Conservation (phyloP, 1,284 basidiomycete species). For the Ustilago tritici region DNA sequence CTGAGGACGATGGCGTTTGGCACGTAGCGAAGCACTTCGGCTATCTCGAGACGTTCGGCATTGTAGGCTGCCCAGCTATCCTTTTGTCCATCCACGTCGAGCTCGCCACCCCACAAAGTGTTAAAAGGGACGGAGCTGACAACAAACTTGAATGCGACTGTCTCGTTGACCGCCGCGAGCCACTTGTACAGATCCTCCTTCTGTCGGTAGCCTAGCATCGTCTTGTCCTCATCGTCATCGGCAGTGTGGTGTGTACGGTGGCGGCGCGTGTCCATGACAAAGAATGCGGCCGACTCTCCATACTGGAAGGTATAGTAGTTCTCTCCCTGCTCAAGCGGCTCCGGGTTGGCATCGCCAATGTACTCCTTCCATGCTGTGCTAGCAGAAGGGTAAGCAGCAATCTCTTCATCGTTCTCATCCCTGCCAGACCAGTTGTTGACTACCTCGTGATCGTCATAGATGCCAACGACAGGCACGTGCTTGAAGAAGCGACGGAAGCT, state of each 20-base stretch:
- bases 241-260: slow-evolving; percentile 74
- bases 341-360: slow-evolving; percentile 78
- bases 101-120: slow-evolving; percentile 77
- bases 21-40: slow-evolving; percentile 72
- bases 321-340: slow-evolving; percentile 72
- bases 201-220: slow-evolving; percentile 81
- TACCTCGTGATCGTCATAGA: slow-evolving; percentile 69
- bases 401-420: slow-evolving; percentile 74
- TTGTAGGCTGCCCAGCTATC: slow-evolving; percentile 80
- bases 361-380: slow-evolving; percentile 78
- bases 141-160: slow-evolving; percentile 84
- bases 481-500: slow-evolving; percentile 66
- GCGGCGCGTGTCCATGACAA: slow-evolving; percentile 81
- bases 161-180: slow-evolving; percentile 77
- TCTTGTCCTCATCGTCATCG: slow-evolving; percentile 72
- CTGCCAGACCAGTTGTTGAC: slow-evolving; percentile 71
- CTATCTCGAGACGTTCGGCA: slow-evolving; percentile 73
- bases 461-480: slow-evolving; percentile 64
- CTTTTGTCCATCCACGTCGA: slow-evolving; percentile 74
- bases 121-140: slow-evolving; percentile 83
- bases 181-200: slow-evolving; percentile 77
- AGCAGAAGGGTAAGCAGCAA: slow-evolving; percentile 74
- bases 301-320: slow-evolving; percentile 74
- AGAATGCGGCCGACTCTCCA: slow-evolving; percentile 74
- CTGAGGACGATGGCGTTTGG: slow-evolving; percentile 77